A percentile compares a stretch with the other conserved stretches of the same genome.
These are phyloP conservation scores for Wickerhamomyces bisporus DNA, from an alignment of 805 yeast genomes.

Conservation along the genomic window DNA sequence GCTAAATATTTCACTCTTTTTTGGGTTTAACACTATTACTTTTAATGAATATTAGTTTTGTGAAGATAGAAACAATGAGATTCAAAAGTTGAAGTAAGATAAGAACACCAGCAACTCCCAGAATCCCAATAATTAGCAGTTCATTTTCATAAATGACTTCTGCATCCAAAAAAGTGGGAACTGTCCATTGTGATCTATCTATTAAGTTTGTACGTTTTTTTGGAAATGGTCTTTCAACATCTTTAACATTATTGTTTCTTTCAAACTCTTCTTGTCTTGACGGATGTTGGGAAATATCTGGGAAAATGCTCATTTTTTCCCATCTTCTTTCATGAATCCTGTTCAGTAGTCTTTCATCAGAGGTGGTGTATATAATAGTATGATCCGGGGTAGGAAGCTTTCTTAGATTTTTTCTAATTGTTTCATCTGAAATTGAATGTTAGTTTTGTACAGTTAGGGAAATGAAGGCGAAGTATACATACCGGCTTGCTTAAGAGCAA, in stretches of 20 bases:
- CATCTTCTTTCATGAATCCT: slow-evolving; percentile 24
- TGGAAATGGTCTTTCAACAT: slow-evolving; percentile 26
- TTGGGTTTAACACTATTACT: no score
- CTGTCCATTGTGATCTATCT: slow-evolving; percentile 19
- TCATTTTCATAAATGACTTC: slow-evolving; percentile 49
- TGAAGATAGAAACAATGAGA: not conserved
- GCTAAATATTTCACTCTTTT: no score
- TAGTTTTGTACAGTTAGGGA: slow-evolving; percentile 2
- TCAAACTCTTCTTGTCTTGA: slow-evolving; percentile 49
- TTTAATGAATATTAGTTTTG: no score
- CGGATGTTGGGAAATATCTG: slow-evolving; percentile 49
- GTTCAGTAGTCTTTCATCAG: slow-evolving; percentile 23
- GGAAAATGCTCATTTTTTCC: slow-evolving; percentile 42
- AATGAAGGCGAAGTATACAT: slow-evolving; percentile 21
- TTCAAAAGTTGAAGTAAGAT: not conserved
- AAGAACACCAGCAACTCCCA: slow-evolving; percentile 11
- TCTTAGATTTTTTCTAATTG: slow-evolving; percentile 51
- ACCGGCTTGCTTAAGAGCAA: slow-evolving; percentile 36
- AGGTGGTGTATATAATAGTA: slow-evolving; percentile 53
- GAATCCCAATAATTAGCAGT: slow-evolving; percentile 35
- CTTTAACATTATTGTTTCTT: slow-evolving; percentile 39
- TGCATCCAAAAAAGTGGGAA: slow-evolving; percentile 37
- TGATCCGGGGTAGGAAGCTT: slow-evolving; percentile 71
- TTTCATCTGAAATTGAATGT: slow-evolving; percentile 23
- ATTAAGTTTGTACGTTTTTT: slow-evolving; percentile 29